phyloP scores from a whole-genome alignment of 2,329 filamentous ascomycete species.

The Penicillium sp. region DNA sequence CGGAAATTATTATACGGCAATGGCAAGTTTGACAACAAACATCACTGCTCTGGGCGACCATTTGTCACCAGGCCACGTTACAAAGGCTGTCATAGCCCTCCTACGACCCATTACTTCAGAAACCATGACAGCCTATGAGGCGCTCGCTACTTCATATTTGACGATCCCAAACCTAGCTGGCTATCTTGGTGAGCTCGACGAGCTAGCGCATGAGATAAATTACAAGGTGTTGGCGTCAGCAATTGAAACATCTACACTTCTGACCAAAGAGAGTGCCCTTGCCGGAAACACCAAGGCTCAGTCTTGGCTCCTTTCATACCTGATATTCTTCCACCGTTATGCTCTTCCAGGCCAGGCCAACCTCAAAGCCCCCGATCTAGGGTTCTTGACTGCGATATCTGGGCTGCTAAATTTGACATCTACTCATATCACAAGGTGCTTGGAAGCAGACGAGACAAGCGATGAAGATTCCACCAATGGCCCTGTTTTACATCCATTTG shows the following conservation, averaged over 20 bases:
- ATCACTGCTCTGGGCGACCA: constrained; percentile 18
- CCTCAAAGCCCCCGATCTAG: constrained; percentile 50
- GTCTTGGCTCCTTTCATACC: constrained; percentile 60
- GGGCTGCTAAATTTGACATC: constrained; percentile 59
- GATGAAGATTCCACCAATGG: constrained; percentile 32
- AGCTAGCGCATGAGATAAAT: constrained; percentile 52
- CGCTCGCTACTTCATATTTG: constrained; percentile 50
- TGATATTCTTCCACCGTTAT: constrained; percentile 60
- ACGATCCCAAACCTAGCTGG: constrained; percentile 45
- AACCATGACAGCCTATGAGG: constrained; percentile 48
- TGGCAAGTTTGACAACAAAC: constrained; percentile 39
- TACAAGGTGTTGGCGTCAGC: constrained; percentile 51
- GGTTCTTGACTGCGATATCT: constrained; percentile 60
- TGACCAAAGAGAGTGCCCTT: constrained; percentile 26
- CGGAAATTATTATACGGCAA: constrained; percentile 41
- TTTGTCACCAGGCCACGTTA: constrained; percentile 32
- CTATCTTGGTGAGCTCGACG: constrained; percentile 41
- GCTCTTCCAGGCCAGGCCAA: constrained; percentile 41
- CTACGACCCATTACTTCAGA: constrained; percentile 46
- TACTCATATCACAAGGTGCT: constrained; percentile 53
- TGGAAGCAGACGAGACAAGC: constrained; percentile 46
- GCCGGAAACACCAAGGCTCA: constrained; percentile 43
- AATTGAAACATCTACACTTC: constrained; percentile 35
- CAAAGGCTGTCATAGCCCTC: constrained; percentile 42
- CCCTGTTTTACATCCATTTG: constrained; percentile 51